Evolutionary conservation across 2,329 filamentous ascomycete genomes (phyloP), one percentile per base, ranked within the genome.

Genomic region (Alternaria arborescens): DNA sequence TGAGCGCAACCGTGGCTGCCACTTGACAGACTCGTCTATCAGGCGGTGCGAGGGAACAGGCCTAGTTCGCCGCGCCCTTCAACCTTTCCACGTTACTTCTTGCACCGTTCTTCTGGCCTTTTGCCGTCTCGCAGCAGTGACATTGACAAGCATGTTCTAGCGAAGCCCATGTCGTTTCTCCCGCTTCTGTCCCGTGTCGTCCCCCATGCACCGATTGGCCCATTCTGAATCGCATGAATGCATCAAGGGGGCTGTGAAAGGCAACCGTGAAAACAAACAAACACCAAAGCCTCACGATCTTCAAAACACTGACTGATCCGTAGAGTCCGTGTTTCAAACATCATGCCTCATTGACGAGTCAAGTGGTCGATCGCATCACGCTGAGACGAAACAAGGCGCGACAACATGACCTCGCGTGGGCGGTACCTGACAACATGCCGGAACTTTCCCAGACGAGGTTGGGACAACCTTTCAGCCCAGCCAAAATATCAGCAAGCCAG

Each of bases 21-120:
- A 59, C 44, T 60, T 70, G 70, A 71, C 70, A 71, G 58, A 62
- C 61, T 56, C 58, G 58, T 60, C 53, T 68, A 66, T 64, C 62
- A 65, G 65, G 65, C 64, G 47, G 64, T 59, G 68, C 66, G 66
- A 52, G 20, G 32, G 42, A 58, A 53, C 55, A 52, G 52, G 46
- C 57, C 26, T 63, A 62, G 68, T 65, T 66, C 55, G 61, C 62
- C 65, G 66, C 64, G 44, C 67, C 66, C 56, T 44, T 60, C 55
- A 54, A 48, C 57, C 22, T 28, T 32, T 28, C 26, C 48, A 48
- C 61, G 53, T 62, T 66, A 46, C 64, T 67, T 61, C 54, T 68
- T 58, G 56, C 55, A 61, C 58, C 47, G 53, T 55, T 64, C 61
- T 63, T 59, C 59, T 71, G 61, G 62, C 68, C 60, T 52, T 60